A percentile compares a stretch with the other conserved stretches of the same genome.
Conservation (phyloP, 1,284 basidiomycete species). For the Thelephora terrestris region DNA sequence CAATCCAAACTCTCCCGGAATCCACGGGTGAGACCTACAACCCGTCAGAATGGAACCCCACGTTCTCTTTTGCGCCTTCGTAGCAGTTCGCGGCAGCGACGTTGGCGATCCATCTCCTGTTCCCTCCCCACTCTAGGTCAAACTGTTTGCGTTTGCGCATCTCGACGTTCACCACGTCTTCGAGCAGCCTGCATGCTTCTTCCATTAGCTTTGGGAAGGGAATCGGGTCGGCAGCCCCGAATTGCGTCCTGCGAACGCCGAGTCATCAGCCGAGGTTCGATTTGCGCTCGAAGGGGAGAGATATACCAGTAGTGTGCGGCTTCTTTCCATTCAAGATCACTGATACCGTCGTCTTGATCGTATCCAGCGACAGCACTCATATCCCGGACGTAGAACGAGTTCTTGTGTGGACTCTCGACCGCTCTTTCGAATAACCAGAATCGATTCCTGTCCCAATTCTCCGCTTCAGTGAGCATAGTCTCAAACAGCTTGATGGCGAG, state of each 20-base stretch:
- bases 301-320: slow-evolving; percentile 58
- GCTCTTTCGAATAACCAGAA: slow-evolving; percentile 79
- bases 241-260: slow-evolving; percentile 60
- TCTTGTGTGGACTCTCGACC: slow-evolving; percentile 79
- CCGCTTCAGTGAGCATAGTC: slow-evolving; percentile 52
- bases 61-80: slow-evolving; percentile 73
- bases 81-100: slow-evolving; percentile 91
- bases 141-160: slow-evolving; percentile 53
- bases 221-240: slow-evolving; percentile 47
- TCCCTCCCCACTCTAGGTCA: slow-evolving; percentile 64
- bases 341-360: slow-evolving; percentile 20
- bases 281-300: too few relatives aligned
- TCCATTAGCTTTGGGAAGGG: slow-evolving; percentile 67
- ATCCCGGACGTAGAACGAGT: slow-evolving; percentile 61
- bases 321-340: slow-evolving; percentile 37
- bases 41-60: slow-evolving; percentile 81
- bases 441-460: slow-evolving; percentile 61
- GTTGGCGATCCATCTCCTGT: slow-evolving; percentile 69
- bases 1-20: slow-evolving; percentile 20
- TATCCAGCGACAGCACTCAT: slow-evolving; percentile 23
- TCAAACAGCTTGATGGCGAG: slow-evolving; percentile 59
- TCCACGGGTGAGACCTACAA: slow-evolving; percentile 6
- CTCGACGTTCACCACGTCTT: slow-evolving; percentile 68
- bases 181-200: slow-evolving; percentile 68
- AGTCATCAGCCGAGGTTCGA: background rate